Conservation (phyloP, 2,329 filamentous ascomycete genomes). For the Pseudopyricularia cyperi region DNA sequence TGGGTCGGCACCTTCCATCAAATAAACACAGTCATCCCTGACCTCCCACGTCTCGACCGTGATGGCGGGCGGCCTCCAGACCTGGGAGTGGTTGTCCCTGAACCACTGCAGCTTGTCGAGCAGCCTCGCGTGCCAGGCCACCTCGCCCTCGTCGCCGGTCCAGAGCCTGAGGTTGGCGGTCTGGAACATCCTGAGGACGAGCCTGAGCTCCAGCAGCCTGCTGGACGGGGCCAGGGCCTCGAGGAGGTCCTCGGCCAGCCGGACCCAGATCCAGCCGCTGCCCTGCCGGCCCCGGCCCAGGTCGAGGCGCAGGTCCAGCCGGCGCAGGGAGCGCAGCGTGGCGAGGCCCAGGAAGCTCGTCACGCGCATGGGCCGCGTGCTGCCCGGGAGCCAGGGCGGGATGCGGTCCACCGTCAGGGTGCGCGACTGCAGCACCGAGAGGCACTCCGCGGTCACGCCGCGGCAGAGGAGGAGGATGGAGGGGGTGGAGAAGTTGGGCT, state of each 20-base stretch:
- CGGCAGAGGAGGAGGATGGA: slow-evolving; percentile 21
- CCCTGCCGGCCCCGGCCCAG: slow-evolving; percentile 14
- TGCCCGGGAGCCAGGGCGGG: slow-evolving; percentile 19
- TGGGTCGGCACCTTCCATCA: not conserved
- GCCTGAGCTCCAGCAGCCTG: slow-evolving; percentile 12
- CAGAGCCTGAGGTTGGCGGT: not conserved
- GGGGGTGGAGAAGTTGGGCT: slow-evolving; percentile 12
- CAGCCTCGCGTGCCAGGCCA: not conserved
- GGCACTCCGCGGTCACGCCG: slow-evolving; percentile 18
- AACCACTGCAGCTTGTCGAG: slow-evolving; percentile 1
- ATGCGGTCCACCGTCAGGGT: slow-evolving; percentile 20
- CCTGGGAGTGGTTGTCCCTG: not conserved
- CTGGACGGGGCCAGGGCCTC: slow-evolving; percentile 13
- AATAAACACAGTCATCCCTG: not conserved
- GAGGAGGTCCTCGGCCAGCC: slow-evolving; percentile 14
- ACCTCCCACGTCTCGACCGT: slow-evolving; percentile 2
- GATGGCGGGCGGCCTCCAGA: slow-evolving; percentile 1
- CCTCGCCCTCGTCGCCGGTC: not conserved
- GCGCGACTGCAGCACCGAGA: slow-evolving; percentile 13
- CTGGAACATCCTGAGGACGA: slow-evolving; percentile 18
- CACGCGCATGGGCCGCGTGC: slow-evolving; percentile 12
- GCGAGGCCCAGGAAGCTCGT: slow-evolving; percentile 14
- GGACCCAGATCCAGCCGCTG: slow-evolving; percentile 15
- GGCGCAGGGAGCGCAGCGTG: slow-evolving; percentile 18
- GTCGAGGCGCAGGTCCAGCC: slow-evolving; percentile 17